phyloP scores from a whole-genome alignment of 495 filamentous ascomycete species.

The Neurospora sp. region DNA sequence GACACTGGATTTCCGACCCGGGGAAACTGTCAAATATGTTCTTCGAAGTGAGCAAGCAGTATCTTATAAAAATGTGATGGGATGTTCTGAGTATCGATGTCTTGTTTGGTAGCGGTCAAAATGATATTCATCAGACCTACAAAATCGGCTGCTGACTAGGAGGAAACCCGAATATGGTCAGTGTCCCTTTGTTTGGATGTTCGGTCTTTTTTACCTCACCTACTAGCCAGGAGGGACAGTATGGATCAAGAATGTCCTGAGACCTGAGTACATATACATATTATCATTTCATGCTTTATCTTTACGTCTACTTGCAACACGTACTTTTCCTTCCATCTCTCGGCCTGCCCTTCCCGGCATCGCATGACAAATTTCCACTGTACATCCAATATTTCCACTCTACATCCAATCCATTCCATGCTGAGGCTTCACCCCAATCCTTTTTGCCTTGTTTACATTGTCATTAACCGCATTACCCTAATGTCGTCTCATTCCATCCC shows the following conservation, averaged over 20 bases:
- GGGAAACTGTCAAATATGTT: no score
- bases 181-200: no score
- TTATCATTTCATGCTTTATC: neutral
- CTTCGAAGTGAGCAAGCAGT: no score
- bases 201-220: no score
- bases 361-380: neutral
- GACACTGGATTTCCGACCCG: no score
- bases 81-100: no score
- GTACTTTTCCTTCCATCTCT: neutral
- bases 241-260: neutral
- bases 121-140: no score
- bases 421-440: neutral
- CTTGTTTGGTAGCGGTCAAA: no score
- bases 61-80: no score
- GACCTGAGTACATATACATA: neutral
- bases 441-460: neutral
- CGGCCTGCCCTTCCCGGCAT: neutral
- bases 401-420: neutral
- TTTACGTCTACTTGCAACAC: neutral
- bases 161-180: no score
- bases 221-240: neutral
- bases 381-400: neutral
- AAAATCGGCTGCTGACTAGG: no score
- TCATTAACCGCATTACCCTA: neutral
- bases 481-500: neutral